These are phyloP conservation scores for Prunella vulgaris DNA, from an alignment of 257 asterid genomes.

Conservation along the genomic window DNA sequence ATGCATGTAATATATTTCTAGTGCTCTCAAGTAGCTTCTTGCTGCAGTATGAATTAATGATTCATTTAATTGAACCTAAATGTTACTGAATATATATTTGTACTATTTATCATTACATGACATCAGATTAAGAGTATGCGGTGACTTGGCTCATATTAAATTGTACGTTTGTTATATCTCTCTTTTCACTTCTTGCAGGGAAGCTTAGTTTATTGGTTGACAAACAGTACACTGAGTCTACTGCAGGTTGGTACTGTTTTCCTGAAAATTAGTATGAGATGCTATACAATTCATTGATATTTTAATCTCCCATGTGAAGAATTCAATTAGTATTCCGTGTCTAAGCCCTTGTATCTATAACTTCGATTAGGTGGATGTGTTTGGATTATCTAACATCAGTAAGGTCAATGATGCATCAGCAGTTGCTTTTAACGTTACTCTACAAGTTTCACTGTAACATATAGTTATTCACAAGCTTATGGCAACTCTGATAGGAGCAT, in stretches of 20 bases:
- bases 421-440: neutral
- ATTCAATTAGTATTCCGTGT: slow-evolving; percentile 7
- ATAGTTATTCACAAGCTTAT: neutral
- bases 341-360: neutral
- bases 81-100: neutral
- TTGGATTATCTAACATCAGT: neutral
- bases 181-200: slow-evolving; percentile 61
- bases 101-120: neutral
- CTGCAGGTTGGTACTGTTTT: slow-evolving; percentile 52
- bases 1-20: neutral
- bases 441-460: neutral
- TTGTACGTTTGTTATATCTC: neutral
- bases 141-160: neutral
- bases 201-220: slow-evolving; percentile 74
- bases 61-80: neutral
- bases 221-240: slow-evolving; percentile 63
- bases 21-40: slow-evolving; percentile 8
- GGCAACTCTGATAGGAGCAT: neutral
- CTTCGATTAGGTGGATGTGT: neutral
- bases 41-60: neutral
- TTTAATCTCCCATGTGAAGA: neutral
- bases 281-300: slow-evolving; percentile 5
- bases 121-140: neutral
- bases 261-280: neutral
- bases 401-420: neutral